These are phyloP conservation scores for Fusarium equiseti DNA, from an alignment of 2,329 filamentous ascomycete genomes.

Conservation along the genomic window DNA sequence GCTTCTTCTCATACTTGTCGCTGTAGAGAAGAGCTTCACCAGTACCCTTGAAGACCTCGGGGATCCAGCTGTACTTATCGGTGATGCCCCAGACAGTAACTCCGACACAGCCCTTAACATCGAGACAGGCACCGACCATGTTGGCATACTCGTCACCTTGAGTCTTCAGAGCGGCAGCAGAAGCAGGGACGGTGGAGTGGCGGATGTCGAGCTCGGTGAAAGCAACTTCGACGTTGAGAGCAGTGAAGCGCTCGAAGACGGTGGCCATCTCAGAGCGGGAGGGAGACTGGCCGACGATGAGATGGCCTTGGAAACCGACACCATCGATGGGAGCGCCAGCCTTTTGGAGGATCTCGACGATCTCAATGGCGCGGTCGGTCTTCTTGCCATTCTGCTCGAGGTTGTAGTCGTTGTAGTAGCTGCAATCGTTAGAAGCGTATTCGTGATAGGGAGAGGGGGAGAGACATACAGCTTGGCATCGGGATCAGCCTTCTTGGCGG, in stretches of 20 bases:
- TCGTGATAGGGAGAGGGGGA: fast-evolving
- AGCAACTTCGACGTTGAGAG: slow-evolving; percentile 67
- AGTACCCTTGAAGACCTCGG: slow-evolving; percentile 54
- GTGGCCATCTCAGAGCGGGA: slow-evolving; percentile 57
- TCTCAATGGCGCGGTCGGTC: slow-evolving; percentile 57
- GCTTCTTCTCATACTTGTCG: slow-evolving; percentile 54
- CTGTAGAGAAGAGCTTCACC: slow-evolving; percentile 58
- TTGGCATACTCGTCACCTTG: slow-evolving; percentile 63
- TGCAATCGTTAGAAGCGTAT: slow-evolving; percentile 1
- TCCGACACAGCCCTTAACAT: slow-evolving; percentile 56
- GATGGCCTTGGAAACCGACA: slow-evolving; percentile 72
- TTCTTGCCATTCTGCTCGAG: slow-evolving; percentile 66
- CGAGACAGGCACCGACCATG: slow-evolving; percentile 55
- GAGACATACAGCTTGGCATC: slow-evolving; percentile 62
- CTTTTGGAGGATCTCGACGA: slow-evolving; percentile 60
- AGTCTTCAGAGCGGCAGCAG: slow-evolving; percentile 53
- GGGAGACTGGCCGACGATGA: slow-evolving; percentile 67
- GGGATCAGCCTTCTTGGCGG: slow-evolving; percentile 66
- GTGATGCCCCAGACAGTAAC: slow-evolving; percentile 60
- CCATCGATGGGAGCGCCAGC: slow-evolving; percentile 70
- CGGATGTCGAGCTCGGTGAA: slow-evolving; percentile 73
- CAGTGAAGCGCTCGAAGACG: slow-evolving; percentile 63
- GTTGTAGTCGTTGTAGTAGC: slow-evolving; percentile 69
- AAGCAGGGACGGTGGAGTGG: slow-evolving; percentile 60
- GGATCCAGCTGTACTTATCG: slow-evolving; percentile 56